A percentile compares a stretch with the other conserved stretches of the same genome.
Conservation (phyloP, 139 green algal genomes). For the Bryopsis sp. region DNA sequence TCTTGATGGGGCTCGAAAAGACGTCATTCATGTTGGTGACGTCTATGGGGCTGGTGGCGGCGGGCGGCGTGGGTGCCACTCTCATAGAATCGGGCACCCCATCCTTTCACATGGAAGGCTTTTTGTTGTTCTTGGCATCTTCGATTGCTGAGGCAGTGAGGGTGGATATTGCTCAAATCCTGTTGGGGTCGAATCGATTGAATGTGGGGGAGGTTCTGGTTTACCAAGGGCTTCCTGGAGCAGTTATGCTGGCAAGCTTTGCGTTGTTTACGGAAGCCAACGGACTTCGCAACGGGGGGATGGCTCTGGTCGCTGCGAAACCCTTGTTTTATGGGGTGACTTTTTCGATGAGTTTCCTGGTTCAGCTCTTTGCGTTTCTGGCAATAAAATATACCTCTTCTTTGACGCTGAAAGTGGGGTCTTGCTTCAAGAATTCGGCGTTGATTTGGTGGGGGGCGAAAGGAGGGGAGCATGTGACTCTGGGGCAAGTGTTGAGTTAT, state of each 20-base stretch:
- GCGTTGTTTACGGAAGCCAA: neutral
- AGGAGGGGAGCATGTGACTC: constrained; percentile 17
- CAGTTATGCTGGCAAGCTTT: constrained; percentile 27
- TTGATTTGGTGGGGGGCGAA: constrained; percentile 40
- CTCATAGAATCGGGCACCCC: constrained; percentile 18
- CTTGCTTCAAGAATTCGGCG: constrained; percentile 52
- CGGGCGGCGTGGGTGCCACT: constrained; percentile 35
- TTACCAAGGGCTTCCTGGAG: constrained; percentile 42
- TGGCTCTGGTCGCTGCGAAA: constrained; percentile 21
- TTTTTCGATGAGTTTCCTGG: constrained; percentile 25
- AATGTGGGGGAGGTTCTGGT: constrained; percentile 45
- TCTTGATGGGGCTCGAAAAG: constrained; percentile 36
- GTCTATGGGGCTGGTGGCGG: constrained; percentile 41
- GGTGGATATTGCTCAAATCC: constrained; percentile 5
- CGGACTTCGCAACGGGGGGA: neutral
- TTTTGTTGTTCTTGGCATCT: constrained; percentile 28
- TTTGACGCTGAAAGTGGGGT: constrained; percentile 65
- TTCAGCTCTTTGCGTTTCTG: constrained; percentile 53
- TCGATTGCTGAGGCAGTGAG: constrained; percentile 5
- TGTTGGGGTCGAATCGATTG: neutral
- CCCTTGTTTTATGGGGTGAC: constrained; percentile 22
- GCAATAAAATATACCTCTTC: constrained; percentile 52
- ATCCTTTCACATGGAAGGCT: constrained; percentile 20
- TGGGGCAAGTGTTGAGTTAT: constrained; percentile 45
- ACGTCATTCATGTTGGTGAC: constrained; percentile 21